Evolutionary conservation across 2,329 filamentous ascomycete species (phyloP).

Genomic region (Raffaelea arxii): DNA sequence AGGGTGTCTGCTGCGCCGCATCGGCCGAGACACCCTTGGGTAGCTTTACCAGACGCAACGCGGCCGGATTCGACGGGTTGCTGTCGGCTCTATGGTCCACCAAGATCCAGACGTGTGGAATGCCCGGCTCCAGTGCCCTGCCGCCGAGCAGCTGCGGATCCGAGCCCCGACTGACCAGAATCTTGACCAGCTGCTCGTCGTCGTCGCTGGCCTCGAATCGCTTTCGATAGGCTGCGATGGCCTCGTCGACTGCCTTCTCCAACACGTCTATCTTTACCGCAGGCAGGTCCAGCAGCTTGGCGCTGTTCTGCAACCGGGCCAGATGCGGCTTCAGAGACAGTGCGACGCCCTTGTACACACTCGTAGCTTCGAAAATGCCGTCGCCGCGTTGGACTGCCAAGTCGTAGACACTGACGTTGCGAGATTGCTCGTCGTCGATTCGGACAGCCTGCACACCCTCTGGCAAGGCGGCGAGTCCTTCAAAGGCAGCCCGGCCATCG

Average conservation of each 20-base stretch:
- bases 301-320: slow-evolving; percentile 3
- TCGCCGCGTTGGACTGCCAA: slow-evolving; percentile 3
- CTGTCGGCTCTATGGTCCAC: slow-evolving; percentile 1
- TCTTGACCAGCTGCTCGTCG: slow-evolving; percentile 3
- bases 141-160: slow-evolving; percentile 3
- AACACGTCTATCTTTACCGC: not conserved
- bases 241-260: not conserved
- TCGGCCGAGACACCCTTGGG: slow-evolving; percentile 3
- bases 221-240: slow-evolving; percentile 1
- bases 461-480: slow-evolving; percentile 1
- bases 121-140: not conserved
- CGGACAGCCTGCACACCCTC: not conserved
- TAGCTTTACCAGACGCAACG: slow-evolving; percentile 2
- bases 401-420: slow-evolving; percentile 4
- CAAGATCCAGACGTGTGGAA: slow-evolving; percentile 4
- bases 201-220: not conserved
- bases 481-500: slow-evolving; percentile 3
- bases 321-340: slow-evolving; percentile 3
- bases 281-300: slow-evolving; percentile 4
- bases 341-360: slow-evolving; percentile 1
- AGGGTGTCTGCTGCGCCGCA: not conserved
- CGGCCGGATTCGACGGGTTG: not conserved
- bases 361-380: slow-evolving; percentile 4
- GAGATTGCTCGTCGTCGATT: not conserved
- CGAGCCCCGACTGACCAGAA: slow-evolving; percentile 2